phyloP scores from a whole-genome alignment of 2,329 filamentous ascomycete genomes.

The Botrytis squamosa region DNA sequence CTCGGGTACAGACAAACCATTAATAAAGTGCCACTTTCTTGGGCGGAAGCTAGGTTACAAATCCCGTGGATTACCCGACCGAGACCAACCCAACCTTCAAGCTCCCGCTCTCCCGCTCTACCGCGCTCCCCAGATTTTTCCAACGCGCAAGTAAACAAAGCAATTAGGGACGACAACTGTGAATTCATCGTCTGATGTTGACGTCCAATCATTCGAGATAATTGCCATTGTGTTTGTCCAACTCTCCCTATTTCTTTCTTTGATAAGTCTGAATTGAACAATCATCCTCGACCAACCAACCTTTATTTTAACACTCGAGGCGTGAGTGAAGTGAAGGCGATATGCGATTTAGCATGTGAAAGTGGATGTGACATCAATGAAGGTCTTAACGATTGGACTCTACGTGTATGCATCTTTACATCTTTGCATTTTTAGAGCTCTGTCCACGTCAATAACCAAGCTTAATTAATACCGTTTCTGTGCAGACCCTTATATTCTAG shows the following conservation, averaged over 20 bases:
- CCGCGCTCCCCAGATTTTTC: not conserved
- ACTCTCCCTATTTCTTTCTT: not conserved
- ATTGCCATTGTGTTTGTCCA: not conserved
- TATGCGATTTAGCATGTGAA: constrained; percentile 14
- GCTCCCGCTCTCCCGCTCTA: not conserved
- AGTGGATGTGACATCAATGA: constrained; percentile 19
- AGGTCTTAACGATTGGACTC: constrained; percentile 13
- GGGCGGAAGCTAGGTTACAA: not conserved
- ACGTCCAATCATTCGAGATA: not conserved
- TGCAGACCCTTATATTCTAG: not conserved
- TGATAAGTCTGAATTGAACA: not conserved
- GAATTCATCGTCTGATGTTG: not conserved
- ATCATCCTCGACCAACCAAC: not conserved
- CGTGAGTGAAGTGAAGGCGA: not conserved
- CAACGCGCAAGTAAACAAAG: not conserved
- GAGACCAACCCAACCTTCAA: not conserved
- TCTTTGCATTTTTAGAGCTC: not conserved
- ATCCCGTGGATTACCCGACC: constrained; percentile 5
- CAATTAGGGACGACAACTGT: not conserved
- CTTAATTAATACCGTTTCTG: not conserved
- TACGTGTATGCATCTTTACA: not conserved
- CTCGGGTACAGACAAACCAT: not conserved
- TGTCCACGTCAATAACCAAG: constrained; percentile 19
- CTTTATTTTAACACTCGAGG: not conserved
- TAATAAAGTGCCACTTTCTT: not conserved